phyloP scores from a whole-genome alignment of 2,329 filamentous ascomycete genomes.

The Basipetospora chlamydospora region DNA sequence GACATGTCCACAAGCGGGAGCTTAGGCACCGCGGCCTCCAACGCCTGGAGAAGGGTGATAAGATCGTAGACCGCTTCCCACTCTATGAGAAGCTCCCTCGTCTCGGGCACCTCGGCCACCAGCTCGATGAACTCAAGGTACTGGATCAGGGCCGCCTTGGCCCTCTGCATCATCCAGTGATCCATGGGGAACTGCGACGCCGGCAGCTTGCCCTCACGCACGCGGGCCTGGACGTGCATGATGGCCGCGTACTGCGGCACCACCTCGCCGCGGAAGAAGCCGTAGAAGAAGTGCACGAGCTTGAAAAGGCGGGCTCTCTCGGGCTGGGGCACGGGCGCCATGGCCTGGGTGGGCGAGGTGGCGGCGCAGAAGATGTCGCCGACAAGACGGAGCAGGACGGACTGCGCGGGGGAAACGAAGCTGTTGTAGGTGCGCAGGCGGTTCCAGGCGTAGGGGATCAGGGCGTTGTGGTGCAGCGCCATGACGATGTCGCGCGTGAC shows the following conservation, averaged over 20 bases:
- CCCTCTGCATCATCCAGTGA: conserved; percentile 93
- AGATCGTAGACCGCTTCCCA: conserved; percentile 89
- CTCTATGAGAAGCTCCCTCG: conserved; percentile 72
- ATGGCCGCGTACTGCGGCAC: conserved; percentile 90
- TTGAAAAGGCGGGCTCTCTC: conserved; percentile 42
- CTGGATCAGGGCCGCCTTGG: conserved; percentile 87
- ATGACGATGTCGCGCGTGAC: conserved; percentile 94
- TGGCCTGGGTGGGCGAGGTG: conserved; percentile 5
- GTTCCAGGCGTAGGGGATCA: conserved; percentile 86
- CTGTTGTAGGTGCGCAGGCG: conserved; percentile 86
- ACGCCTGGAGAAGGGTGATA: conserved; percentile 69
- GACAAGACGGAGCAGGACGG: conserved; percentile 63
- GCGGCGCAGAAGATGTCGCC: conserved; percentile 7
- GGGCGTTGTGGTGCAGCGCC: conserved; percentile 73
- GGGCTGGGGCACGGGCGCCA: conserved; percentile 25
- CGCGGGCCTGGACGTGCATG: conserved; percentile 85
- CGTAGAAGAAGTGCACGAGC: conserved; percentile 78
- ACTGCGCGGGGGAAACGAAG: conserved; percentile 77
- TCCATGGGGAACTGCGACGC: conserved; percentile 86
- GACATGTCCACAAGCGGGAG: conserved; percentile 42
- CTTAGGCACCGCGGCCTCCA: conserved; percentile 79
- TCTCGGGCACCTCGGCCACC: conserved; percentile 69
- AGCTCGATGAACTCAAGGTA: conserved; percentile 90
- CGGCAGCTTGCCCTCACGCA: conserved; percentile 59
- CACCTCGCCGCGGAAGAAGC: conserved; percentile 80